A percentile compares a stretch with the other conserved stretches of the same genome.
Evolutionary conservation across 345 rosid genomes (phyloP).

Genomic region (Lagerstroemia speciosa): DNA sequence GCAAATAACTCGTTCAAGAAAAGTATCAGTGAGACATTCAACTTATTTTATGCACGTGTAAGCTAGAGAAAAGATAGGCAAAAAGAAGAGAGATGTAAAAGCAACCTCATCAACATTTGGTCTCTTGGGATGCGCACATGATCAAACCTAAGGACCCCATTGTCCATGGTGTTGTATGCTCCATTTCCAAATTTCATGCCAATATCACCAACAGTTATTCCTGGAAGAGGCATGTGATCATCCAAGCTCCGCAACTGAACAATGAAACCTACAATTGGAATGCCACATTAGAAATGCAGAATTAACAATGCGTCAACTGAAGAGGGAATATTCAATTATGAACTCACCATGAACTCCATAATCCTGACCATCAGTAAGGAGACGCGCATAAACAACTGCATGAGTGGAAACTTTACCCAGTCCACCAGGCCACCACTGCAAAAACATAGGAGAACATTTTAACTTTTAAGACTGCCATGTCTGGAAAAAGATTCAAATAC

Average conservation of each 20-base stretch:
- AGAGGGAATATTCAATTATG: not conserved
- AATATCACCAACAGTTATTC: conserved; percentile 86
- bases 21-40: not conserved
- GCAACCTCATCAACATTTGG: conserved; percentile 93
- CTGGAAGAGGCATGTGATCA: conserved; percentile 94
- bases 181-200: conserved; percentile 93
- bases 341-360: conserved; percentile 85
- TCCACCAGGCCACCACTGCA: conserved; percentile 99
- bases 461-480: not conserved
- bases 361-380: conserved; percentile 59
- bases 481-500: not conserved
- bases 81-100: conserved; percentile 7
- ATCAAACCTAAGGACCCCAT: conserved; percentile 85
- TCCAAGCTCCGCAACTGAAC: conserved; percentile 93
- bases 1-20: too few relatives aligned
- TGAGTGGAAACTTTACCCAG: conserved; percentile 86
- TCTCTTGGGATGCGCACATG: conserved; percentile 85
- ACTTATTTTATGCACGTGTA: not conserved
- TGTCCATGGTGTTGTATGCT: conserved; percentile 92
- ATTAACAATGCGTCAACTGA: not conserved
- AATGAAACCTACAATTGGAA: conserved; percentile 63
- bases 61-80: conserved; percentile 1
- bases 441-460: not conserved
- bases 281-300: conserved; percentile 11
- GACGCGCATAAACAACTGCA: conserved; percentile 92